A percentile compares a stretch with the other conserved stretches of the same genome.
phyloP scores from a whole-genome alignment of 2,329 filamentous ascomycete genomes.

The Diaporthe sp. region DNA sequence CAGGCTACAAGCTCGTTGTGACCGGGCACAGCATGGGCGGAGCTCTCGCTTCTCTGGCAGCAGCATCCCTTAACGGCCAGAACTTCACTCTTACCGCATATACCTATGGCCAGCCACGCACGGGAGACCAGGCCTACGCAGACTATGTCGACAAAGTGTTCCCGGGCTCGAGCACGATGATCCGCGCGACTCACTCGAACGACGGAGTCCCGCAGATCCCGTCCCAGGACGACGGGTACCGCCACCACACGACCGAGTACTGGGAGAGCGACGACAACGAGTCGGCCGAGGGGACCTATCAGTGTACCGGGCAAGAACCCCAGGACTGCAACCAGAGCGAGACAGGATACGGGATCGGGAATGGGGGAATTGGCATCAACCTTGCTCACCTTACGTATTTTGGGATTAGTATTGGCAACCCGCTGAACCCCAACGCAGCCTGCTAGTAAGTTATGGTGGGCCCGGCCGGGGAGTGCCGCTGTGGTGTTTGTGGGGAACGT shows the following conservation, averaged over 20 bases:
- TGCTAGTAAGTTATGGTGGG: neutral
- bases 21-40: conserved; percentile 63
- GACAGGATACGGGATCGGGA: conserved; percentile 13
- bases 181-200: conserved; percentile 60
- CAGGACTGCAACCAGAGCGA: conserved; percentile 26
- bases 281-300: neutral
- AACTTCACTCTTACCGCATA: conserved; percentile 55
- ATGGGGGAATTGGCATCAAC: conserved; percentile 21
- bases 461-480: neutral
- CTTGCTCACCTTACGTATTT: conserved; percentile 30
- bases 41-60: conserved; percentile 58
- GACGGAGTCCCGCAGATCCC: conserved; percentile 65
- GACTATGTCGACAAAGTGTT: conserved; percentile 49
- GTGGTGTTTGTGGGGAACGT: neutral
- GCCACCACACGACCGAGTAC: conserved; percentile 64
- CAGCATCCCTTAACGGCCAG: conserved; percentile 50
- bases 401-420: conserved; percentile 29
- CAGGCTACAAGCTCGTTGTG: conserved; percentile 52
- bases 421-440: conserved; percentile 23
- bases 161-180: conserved; percentile 44
- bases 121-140: conserved; percentile 54
- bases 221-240: conserved; percentile 56
- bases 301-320: conserved; percentile 30
- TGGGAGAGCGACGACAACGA: conserved; percentile 43
- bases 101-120: conserved; percentile 61